Evolutionary conservation across 164 flowering plant genomes (phyloP).

Genomic region (Macadamia tetraphylla): DNA sequence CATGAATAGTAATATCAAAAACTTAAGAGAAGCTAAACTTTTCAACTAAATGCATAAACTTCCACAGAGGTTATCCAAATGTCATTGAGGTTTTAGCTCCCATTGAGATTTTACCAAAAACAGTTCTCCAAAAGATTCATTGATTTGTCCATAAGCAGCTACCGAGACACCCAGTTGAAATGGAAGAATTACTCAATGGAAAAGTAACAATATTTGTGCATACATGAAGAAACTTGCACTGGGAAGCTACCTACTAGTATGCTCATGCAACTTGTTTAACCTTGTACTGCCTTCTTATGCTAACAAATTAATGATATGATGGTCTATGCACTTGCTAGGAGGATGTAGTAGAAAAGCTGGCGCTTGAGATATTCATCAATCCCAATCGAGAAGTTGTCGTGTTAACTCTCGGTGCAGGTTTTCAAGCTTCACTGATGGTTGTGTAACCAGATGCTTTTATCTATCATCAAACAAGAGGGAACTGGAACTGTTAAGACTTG

Average conservation of each 20-base stretch:
- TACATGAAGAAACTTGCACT: too few species aligned
- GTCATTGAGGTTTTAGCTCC: neutral
- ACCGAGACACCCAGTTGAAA: neutral
- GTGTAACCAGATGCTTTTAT: neutral
- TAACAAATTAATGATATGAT: neutral
- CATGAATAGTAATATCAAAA: neutral
- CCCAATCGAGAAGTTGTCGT: conserved; percentile 26
- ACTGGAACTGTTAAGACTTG: neutral
- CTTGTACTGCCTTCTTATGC: neutral
- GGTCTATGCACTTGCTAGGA: conserved; percentile 18
- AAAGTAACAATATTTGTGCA: too few species aligned
- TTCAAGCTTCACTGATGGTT: neutral
- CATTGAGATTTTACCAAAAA: neutral
- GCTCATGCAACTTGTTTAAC: too few species aligned
- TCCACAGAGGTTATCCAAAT: too few species aligned
- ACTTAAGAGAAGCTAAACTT: neutral
- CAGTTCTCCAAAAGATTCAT: neutral
- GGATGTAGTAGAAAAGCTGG: conserved; percentile 31
- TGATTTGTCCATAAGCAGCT: neutral
- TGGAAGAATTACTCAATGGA: neutral
- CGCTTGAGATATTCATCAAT: conserved; percentile 21
- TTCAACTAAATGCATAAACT: neutral
- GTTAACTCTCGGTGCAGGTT: conserved; percentile 54
- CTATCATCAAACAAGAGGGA: neutral
- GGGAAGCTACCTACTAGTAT: too few species aligned